Percentiles rank a stretch among this genome's conserved stretches.
Conservation (phyloP, 108 stramenopile genomes). For the Epithemia pelagica region DNA sequence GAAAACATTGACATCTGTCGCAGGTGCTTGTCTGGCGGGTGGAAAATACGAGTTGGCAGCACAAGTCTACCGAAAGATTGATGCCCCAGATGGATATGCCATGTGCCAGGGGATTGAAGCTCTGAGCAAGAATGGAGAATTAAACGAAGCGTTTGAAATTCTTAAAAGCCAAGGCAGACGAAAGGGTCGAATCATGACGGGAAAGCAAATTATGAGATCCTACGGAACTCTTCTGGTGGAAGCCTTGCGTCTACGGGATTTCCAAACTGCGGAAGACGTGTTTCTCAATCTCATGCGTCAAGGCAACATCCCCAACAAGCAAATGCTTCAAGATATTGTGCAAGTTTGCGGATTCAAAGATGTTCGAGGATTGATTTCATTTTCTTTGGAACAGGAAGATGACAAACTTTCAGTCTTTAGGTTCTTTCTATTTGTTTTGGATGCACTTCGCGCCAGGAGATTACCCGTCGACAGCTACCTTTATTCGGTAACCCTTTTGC, state of each 20-base stretch:
- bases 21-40: constrained; percentile 71
- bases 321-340: constrained; percentile 37
- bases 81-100: constrained; percentile 68
- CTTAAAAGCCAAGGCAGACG: constrained; percentile 22
- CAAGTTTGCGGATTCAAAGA: constrained; percentile 35
- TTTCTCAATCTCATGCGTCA: constrained; percentile 36
- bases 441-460: constrained; percentile 54
- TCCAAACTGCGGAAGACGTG: constrained; percentile 33
- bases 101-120: constrained; percentile 59
- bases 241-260: constrained; percentile 39
- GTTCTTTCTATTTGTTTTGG: constrained; percentile 66
- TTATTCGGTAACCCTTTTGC: constrained; percentile 49
- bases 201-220: constrained; percentile 57
- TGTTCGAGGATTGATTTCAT: background rate
- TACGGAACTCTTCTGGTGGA: constrained; percentile 44
- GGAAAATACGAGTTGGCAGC: constrained; percentile 48
- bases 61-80: constrained; percentile 56
- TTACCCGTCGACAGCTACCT: constrained; percentile 50
- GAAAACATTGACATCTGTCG: constrained; percentile 74
- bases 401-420: constrained; percentile 20
- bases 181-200: constrained; percentile 37
- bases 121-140: constrained; percentile 38
- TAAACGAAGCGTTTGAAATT: constrained; percentile 34
- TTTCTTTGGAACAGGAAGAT: constrained; percentile 2
- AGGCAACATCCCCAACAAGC: constrained; percentile 71